Conservation (phyloP, 345 rosid genomes). For the Cardamine chenopodiifolia region DNA sequence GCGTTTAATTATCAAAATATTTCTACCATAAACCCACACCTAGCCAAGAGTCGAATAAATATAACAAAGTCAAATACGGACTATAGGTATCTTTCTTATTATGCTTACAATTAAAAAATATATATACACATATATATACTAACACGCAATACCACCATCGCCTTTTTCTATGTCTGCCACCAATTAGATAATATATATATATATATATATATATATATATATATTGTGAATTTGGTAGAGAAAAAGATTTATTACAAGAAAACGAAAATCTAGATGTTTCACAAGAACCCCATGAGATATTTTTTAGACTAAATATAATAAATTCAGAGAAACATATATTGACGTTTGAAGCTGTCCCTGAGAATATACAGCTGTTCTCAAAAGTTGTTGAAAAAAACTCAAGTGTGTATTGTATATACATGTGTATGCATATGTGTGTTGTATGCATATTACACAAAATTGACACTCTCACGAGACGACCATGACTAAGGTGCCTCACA, state of each 20-base stretch:
- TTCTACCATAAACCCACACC: background rate
- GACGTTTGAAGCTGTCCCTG: conserved; percentile 42
- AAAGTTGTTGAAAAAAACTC: conserved; percentile 13
- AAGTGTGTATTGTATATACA: conserved; percentile 16
- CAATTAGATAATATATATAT: background rate
- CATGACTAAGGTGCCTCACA: conserved; percentile 8
- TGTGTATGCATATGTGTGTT: conserved; percentile 1
- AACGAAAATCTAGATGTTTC: background rate
- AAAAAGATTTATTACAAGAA: background rate
- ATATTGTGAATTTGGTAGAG: conserved; percentile 2
- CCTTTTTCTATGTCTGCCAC: conserved; percentile 37
- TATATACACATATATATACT: background rate
- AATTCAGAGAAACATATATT: conserved; percentile 26
- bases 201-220: too few relatives aligned
- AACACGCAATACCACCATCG: too few relatives aligned
- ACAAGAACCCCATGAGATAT: conserved; percentile 31
- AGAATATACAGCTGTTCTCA: conserved; percentile 41
- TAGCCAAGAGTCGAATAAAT: background rate
- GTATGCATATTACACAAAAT: background rate
- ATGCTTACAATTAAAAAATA: background rate
- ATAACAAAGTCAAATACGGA: background rate
- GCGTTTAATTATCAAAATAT: background rate
- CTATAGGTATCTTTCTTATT: background rate
- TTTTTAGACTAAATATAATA: background rate
- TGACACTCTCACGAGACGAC: conserved; percentile 30